These are phyloP conservation scores for Carex arenaria DNA, from an alignment of 202 grass and related monocot species.

Conservation along the genomic window DNA sequence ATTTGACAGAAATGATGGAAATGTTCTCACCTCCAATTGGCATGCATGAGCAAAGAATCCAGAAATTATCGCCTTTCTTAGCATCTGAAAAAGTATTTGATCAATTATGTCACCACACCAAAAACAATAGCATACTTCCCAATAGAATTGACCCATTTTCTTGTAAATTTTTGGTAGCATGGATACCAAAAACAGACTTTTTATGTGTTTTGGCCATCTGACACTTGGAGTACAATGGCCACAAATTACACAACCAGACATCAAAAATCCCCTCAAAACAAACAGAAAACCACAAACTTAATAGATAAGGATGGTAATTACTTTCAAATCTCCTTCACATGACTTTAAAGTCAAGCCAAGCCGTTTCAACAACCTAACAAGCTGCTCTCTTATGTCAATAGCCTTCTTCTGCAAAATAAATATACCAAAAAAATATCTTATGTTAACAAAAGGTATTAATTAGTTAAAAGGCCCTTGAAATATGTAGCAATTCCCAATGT, in stretches of 20 bases:
- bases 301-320: slow-evolving; percentile 23
- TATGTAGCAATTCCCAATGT: neutral
- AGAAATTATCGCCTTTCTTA: slow-evolving; percentile 82
- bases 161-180: neutral
- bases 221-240: neutral
- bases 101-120: neutral
- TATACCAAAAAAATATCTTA: slow-evolving; percentile 21
- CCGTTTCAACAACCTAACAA: slow-evolving; percentile 62
- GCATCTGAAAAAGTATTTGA: slow-evolving; percentile 39
- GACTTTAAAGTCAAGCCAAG: slow-evolving; percentile 78
- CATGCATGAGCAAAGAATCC: slow-evolving; percentile 92
- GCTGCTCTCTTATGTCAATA: slow-evolving; percentile 80
- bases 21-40: slow-evolving; percentile 58
- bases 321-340: slow-evolving; percentile 87
- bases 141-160: neutral
- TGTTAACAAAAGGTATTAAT: neutral
- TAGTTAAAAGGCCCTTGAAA: neutral
- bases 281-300: slow-evolving; percentile 10
- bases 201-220: neutral
- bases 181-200: neutral
- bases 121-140: neutral
- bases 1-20: neutral
- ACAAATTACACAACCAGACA: neutral
- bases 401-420: slow-evolving; percentile 75
- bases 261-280: neutral